These are phyloP conservation scores for Fonsecaea pedrosoi DNA, from an alignment of 2,329 filamentous ascomycete species.

Conservation along the genomic window DNA sequence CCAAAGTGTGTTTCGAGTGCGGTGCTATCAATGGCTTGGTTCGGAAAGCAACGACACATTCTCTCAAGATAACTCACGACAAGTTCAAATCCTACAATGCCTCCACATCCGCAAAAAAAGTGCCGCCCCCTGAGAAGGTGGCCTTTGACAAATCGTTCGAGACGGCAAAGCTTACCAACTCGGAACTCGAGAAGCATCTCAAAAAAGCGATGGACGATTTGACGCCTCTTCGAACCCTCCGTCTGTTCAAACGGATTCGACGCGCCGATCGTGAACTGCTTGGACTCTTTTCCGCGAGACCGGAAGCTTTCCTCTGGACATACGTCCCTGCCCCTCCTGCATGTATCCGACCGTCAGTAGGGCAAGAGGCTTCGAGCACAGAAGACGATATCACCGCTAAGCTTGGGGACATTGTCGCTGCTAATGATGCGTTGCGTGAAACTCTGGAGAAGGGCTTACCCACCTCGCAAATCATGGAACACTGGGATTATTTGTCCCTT, in stretches of 20 bases:
- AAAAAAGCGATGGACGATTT: conserved; percentile 94
- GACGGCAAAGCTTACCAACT: conserved; percentile 76
- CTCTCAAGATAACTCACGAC: conserved; percentile 94
- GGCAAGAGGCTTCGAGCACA: conserved; percentile 89
- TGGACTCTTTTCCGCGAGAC: conserved; percentile 86
- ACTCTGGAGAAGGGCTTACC: conserved; percentile 83
- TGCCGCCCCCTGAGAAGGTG: conserved; percentile 79
- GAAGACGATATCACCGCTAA: conserved; percentile 98
- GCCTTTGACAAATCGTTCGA: conserved; percentile 86
- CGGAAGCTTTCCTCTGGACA: conserved; percentile 98
- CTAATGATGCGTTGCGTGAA: conserved; percentile 84
- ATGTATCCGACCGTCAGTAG: conserved; percentile 90
- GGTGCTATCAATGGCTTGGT: conserved; percentile 86
- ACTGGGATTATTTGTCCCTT: conserved; percentile 96
- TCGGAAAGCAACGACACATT: conserved; percentile 78
- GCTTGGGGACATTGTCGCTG: conserved; percentile 93
- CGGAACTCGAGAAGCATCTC: conserved; percentile 86
- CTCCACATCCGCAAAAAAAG: conserved; percentile 84
- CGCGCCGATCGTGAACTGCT: conserved; percentile 88
- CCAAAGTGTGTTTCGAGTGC: conserved; percentile 81
- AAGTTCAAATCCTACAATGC: conserved; percentile 88
- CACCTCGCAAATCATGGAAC: conserved; percentile 90
- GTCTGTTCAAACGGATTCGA: conserved; percentile 87
- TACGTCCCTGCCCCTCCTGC: conserved; percentile 93
- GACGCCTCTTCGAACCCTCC: conserved; percentile 85